These are phyloP conservation scores for Dalbergia cultrata DNA, from an alignment of 306 rosid species.

Conservation along the genomic window DNA sequence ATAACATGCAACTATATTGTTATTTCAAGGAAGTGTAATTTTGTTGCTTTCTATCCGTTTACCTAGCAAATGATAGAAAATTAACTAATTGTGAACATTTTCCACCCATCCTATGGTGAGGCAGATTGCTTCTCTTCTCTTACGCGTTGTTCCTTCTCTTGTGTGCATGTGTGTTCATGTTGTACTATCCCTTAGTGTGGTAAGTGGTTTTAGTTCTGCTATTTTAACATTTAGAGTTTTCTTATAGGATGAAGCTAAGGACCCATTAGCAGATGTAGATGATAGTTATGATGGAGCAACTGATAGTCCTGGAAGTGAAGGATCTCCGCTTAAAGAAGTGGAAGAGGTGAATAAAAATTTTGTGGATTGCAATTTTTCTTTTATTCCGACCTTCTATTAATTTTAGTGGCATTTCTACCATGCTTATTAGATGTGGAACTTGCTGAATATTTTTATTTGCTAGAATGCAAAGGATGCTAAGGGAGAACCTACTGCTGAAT, in stretches of 20 bases:
- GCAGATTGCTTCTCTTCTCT: constrained; percentile 40
- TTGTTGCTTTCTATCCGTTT: constrained; percentile 23
- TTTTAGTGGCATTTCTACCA: constrained; percentile 35
- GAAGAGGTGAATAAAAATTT: constrained; percentile 60
- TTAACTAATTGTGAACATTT: constrained; percentile 13
- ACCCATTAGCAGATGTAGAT: constrained; percentile 51
- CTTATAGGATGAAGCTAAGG: constrained; percentile 62
- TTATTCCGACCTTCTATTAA: constrained; percentile 10
- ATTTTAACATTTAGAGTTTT: constrained; percentile 50
- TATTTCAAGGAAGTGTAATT: constrained; percentile 12
- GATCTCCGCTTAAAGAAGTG: constrained; percentile 52
- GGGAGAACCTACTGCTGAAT: constrained; percentile 55
- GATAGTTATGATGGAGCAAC: constrained; percentile 50
- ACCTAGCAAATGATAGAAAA: constrained; percentile 16
- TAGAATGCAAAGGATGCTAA: constrained; percentile 60
- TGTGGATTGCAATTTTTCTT: constrained; percentile 31
- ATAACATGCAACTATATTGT: constrained; percentile 13
- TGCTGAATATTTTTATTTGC: constrained; percentile 25
- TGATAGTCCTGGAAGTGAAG: constrained; percentile 46
- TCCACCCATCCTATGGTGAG: constrained; percentile 22
- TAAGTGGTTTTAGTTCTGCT: constrained; percentile 39
- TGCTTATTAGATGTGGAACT: constrained; percentile 35
- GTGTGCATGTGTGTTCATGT: constrained; percentile 24
- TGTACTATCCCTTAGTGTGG: constrained; percentile 31
- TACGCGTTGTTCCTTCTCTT: constrained; percentile 34